Evolutionary conservation across 148 eudicot species (phyloP).

Genomic region (Cornus controversa): DNA sequence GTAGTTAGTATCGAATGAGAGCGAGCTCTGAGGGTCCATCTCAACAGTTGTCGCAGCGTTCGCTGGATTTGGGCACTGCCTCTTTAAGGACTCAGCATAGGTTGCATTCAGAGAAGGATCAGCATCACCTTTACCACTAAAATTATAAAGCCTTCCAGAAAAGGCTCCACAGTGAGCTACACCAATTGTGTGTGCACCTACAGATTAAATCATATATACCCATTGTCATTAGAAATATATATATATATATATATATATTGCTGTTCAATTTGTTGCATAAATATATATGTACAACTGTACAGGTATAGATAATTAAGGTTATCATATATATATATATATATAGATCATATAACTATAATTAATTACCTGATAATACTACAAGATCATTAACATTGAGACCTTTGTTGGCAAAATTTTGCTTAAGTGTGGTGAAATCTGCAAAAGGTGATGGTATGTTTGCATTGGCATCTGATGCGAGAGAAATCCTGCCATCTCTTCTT

Average conservation of each 20-base stretch:
- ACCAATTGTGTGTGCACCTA: conserved; percentile 74
- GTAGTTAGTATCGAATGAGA: conserved; percentile 34
- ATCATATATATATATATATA: no score
- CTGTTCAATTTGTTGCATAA: not conserved
- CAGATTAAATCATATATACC: not conserved
- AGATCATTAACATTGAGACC: conserved; percentile 23
- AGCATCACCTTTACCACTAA: conserved; percentile 50
- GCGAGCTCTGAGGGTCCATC: conserved; percentile 52
- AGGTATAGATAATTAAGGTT: not conserved
- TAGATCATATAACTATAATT: no score
- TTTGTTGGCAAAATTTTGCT: conserved; percentile 3
- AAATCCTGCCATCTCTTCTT: conserved; percentile 26
- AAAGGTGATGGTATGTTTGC: conserved; percentile 12
- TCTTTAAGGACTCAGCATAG: conserved; percentile 37
- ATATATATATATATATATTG: no score
- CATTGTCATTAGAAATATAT: no score
- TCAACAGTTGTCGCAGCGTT: conserved; percentile 29
- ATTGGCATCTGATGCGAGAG: conserved; percentile 13
- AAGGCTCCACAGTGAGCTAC: conserved; percentile 39
- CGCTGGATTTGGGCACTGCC: conserved; percentile 22
- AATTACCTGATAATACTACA: conserved; percentile 42
- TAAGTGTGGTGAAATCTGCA: conserved; percentile 14
- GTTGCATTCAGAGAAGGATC: conserved; percentile 45
- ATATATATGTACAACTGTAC: no score
- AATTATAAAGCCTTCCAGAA: conserved; percentile 48